Base-by-base conservation (phyloP, 192 early-diverging fungal genomes). In the Fimicolochytrium jonesii region DNA sequence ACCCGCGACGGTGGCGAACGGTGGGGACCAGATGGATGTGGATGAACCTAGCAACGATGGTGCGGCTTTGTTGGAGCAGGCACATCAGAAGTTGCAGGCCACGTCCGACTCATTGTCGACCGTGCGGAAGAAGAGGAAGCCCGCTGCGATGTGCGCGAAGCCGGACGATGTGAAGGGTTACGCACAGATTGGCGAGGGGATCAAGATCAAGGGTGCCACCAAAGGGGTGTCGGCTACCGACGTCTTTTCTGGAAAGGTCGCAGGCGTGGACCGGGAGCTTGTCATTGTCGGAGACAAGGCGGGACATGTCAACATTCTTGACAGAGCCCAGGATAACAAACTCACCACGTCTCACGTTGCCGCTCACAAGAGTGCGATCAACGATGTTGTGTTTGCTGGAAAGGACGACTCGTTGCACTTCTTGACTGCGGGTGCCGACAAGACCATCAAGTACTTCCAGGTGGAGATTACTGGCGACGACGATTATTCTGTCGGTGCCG, bases 331-430 rank as follows among this genome's bases (percentile, higher is more conserved):
- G 42, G 84, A 28, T 29, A 53, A 54, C 81, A 42, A 87, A 64
- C 80, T 85, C 0, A 62, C 90, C 22, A 82, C 78, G 4, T 81
- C 77, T 2, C n/a, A n/a, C n/a, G 68, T 89, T 64, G 90, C 91
- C 62, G 91, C 91, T n/a, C 90, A 92, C 62, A 88, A 83, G 11
- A 92, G 92, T 67, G 86, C 84, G 56, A 76, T 97, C 34, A 88
- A 84, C 0, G 63, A 77, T 30, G 90, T 90, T 0, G 71, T 75
- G n/a, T 92, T 88, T 83, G 70, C 61, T 29, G 84, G 71, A 1
- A n/a, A n/a, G n/a, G n/a, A n/a, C n/a, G n/a, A n/a, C n/a, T 41
- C 59, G 4, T 75, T 82, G 72, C 67, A 68, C 23, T 86, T 86
- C 51, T 47, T 95, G 43, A 86, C 90, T 13, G 86, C 86, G 3